Conservation (phyloP, 2,329 filamentous ascomycete species). For the Periconia macrospinosa region DNA sequence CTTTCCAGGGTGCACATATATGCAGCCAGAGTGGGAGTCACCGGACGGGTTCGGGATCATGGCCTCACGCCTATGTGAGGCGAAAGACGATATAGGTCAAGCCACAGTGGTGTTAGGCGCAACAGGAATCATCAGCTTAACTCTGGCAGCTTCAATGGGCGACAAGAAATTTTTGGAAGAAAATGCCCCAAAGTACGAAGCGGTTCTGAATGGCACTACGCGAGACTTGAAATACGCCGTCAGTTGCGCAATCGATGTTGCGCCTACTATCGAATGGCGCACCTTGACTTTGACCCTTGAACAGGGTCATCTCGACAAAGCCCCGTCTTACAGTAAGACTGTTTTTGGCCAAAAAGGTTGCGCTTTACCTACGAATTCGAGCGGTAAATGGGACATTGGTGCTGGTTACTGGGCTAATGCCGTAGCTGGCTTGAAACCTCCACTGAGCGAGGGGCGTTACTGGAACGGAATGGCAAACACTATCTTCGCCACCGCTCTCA, state of each 20-base stretch:
- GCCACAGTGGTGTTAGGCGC: conserved; percentile 5
- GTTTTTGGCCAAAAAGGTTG: conserved; percentile 5
- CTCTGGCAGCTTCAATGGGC: conserved; percentile 6
- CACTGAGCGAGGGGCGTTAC: conserved; percentile 7
- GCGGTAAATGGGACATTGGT: conserved; percentile 4
- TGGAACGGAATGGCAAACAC: conserved; percentile 10
- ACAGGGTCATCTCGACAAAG: conserved; percentile 3
- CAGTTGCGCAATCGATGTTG: conserved; percentile 4
- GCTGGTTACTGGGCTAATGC: conserved; percentile 6
- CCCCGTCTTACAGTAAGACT: conserved; percentile 5
- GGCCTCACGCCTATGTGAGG: conserved; percentile 4
- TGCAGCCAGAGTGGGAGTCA: conserved; percentile 1
- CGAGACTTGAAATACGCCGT: conserved; percentile 4
- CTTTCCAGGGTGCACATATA: conserved; percentile 3
- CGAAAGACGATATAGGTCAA: conserved; percentile 2
- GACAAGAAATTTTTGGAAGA: conserved; percentile 3
- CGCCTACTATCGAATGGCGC: conserved; percentile 7
- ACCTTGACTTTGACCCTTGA: conserved; percentile 7
- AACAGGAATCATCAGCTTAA: conserved; percentile 3
- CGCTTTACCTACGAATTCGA: background rate
- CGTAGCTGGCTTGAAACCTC: conserved; percentile 3
- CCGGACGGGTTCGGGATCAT: conserved; percentile 5
- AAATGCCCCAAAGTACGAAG: conserved; percentile 4
- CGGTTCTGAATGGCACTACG: background rate
- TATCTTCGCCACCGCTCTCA: conserved; percentile 4